Evolutionary conservation across 2,329 filamentous ascomycete genomes (phyloP), one percentile per base, ranked within the genome.

Genomic region (Gyromitra esculenta): DNA sequence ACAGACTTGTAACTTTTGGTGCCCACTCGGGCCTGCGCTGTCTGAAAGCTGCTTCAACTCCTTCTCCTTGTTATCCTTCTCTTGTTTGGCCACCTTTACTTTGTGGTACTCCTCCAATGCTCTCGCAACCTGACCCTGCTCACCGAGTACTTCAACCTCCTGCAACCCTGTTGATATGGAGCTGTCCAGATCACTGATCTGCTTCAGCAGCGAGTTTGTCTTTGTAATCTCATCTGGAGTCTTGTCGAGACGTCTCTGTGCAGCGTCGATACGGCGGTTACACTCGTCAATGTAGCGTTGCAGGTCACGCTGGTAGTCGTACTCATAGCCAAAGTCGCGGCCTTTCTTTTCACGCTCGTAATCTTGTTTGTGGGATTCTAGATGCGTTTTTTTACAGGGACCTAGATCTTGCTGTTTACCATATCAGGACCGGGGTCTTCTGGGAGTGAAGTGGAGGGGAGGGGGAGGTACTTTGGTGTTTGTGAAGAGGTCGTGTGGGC

Each of bases 1-100:
- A 87, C 96, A 99, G 60, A 99, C 96, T 83, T 99, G 96, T 52
- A 99, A 87, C 84, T 99, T 99, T 86, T 99, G 96, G 84, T 99
- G 96, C 18, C 96, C 96, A 0, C 91, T 94, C 0, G 96, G 96
- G 0, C 96, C 96, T 35, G 91, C 93, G 0, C 95, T 98, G 84
- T 99, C 96, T 71, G 92, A 92, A 31, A 99, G 87, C 1, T 91
- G 90, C 84, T 97, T 97, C 76, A 99, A 88, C 82, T 98, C 95
- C 77, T 91, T 89, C 85, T 81, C 80, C 31, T 81, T 81, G 77
- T 96, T 93, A 76, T 91, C 88, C 84, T 97, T 97, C 80, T 91
- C 89, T 79, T 92, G 89, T 82, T 92, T 91, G 57, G 93, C 91
- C 80, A 92, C 90, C 78, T 91, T 90, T 76, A 97, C 90, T 81